Evolutionary conservation across 768 basidiomycete genomes (phyloP), one percentile per base, ranked within the genome.

Genomic region (Crassisporium funariophilum): DNA sequence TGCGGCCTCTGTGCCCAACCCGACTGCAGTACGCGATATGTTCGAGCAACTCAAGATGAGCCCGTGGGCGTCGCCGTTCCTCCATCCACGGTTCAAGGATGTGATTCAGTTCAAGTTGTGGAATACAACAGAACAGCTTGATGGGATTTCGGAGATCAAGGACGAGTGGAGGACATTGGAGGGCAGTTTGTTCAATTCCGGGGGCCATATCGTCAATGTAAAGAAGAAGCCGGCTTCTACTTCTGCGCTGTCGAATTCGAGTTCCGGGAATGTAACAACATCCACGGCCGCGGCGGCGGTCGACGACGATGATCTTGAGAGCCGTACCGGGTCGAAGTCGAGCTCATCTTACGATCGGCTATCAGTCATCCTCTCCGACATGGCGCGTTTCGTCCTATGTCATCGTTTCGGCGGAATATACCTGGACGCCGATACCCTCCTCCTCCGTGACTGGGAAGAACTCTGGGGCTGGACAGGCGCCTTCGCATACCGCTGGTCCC

Each of bases 51-150:
- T 97, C 44, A 84, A 82, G 60, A 63, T 70, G 5, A 97, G 83
- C 63, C 89, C 94, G 1, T 98, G 95, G 95, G 88, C 91, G 0
- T 81, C 88, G 0, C 93, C 94, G 0, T 93, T 98, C 77, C 68
- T 97, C 35, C 91, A 97, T 62, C 84, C 83, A 4, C 76, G 92
- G 27, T 95, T 95, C 75, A 81, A 84, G 59, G 87, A 91, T 44
- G 84, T 91, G 33, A 87, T 95, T 62, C 83, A 86, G 57, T 98
- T 98, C 79, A 89, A 86, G 66, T 71, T 95, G 56, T 98, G 95
- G 95, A 97, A 98, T 63, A 95, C 95, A 10, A 97, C 94, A 0
- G 93, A 97, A 60, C 93, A 94, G 65, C 77, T 98, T 13, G 93
- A 97, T 59, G 86, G 84, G 7, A 74, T 94, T 1, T 77, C 84